Conservation (phyloP, 352 stramenopile genomes). For the Sclerospora graminicola region DNA sequence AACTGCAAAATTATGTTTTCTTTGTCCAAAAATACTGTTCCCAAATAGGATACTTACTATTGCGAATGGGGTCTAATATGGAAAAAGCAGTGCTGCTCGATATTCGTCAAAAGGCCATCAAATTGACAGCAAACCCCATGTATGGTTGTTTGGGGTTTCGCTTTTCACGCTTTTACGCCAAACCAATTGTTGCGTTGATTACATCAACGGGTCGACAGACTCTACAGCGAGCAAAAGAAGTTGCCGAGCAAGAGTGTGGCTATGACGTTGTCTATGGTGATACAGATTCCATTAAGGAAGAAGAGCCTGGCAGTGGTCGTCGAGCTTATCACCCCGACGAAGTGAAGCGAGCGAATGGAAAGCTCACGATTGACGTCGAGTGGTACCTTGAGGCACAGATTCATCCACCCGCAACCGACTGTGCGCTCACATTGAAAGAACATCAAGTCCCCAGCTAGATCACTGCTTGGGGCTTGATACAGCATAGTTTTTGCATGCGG, state of each 20-base stretch:
- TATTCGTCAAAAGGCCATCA: conserved; percentile 99
- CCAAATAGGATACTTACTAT: too few relatives aligned
- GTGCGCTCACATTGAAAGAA: conserved; percentile 98
- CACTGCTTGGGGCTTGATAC: conserved; percentile 95
- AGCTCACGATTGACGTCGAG: conserved; percentile 90
- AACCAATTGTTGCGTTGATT: conserved; percentile 98
- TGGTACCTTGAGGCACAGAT: conserved; percentile 97
- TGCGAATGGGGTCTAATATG: too few relatives aligned
- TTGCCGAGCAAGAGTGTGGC: conserved; percentile 93
- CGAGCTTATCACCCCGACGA: conserved; percentile 87
- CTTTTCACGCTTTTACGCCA: conserved; percentile 97
- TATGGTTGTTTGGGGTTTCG: conserved; percentile 99
- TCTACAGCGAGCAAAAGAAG: conserved; percentile 95
- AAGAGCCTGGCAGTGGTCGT: conserved; percentile 59
- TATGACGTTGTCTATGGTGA: conserved; percentile 99
- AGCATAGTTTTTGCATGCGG: conserved; percentile 86
- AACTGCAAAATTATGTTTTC: too few relatives aligned
- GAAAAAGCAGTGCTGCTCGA: conserved; percentile 89
- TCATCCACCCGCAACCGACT: conserved; percentile 96
- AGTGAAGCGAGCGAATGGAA: conserved; percentile 54
- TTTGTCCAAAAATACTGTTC: too few relatives aligned
- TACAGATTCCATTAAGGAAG: conserved; percentile 97
- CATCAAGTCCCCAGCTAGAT: conserved; percentile 89
- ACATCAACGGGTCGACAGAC: conserved; percentile 98
- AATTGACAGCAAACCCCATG: conserved; percentile 99